phyloP scores from a whole-genome alignment of 305 asterid species.

The Fraxinus velutina region DNA sequence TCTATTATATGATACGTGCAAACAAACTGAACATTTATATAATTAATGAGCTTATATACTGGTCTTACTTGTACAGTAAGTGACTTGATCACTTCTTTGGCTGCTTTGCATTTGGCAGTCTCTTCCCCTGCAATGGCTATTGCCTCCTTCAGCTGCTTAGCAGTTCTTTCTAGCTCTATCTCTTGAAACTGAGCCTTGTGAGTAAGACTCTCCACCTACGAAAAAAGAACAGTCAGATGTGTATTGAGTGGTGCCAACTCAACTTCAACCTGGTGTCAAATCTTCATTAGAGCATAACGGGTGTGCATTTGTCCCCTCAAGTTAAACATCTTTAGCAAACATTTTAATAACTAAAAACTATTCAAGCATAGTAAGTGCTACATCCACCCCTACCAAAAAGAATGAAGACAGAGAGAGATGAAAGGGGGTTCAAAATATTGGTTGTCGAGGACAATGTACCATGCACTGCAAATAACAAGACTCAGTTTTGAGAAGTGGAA shows the following conservation, averaged over 20 bases:
- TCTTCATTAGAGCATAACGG: slow-evolving; percentile 5
- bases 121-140: slow-evolving; percentile 71
- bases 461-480: neutral
- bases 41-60: slow-evolving; percentile 7
- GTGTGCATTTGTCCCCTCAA: slow-evolving; percentile 4
- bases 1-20: neutral
- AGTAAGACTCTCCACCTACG: slow-evolving; percentile 60
- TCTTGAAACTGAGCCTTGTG: slow-evolving; percentile 68
- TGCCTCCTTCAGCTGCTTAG: slow-evolving; percentile 67
- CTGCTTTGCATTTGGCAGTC: slow-evolving; percentile 78
- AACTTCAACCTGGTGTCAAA: slow-evolving; percentile 6
- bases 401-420: slow-evolving; percentile 4
- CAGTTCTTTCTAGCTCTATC: slow-evolving; percentile 60
- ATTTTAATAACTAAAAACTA: neutral
- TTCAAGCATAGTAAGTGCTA: neutral
- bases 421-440: slow-evolving; percentile 2
- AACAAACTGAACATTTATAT: slow-evolving; percentile 8
- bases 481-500: neutral
- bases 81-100: slow-evolving; percentile 75
- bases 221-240: slow-evolving; percentile 19
- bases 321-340: neutral
- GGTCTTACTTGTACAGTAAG: slow-evolving; percentile 67
- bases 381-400: neutral
- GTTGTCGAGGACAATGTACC: slow-evolving; percentile 9
- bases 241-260: neutral